A percentile compares a stretch with the other conserved stretches of the same genome.
Evolutionary conservation across 2,329 filamentous ascomycete species (phyloP).

Genomic region (Claviceps fusiformis): DNA sequence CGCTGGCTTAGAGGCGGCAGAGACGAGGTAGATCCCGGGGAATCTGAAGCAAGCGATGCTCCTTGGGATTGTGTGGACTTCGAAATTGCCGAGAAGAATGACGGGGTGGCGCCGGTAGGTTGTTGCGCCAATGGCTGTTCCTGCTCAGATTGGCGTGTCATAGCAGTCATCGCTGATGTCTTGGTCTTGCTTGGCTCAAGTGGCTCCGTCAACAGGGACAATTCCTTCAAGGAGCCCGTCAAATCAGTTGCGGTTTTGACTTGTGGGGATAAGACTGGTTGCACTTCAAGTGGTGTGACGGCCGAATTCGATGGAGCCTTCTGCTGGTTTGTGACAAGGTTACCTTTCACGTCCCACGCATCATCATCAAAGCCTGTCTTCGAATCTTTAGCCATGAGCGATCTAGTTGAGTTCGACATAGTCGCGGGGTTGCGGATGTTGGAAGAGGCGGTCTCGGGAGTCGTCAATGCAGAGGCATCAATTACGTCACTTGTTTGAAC

Average conservation of each 20-base stretch:
- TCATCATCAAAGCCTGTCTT: constrained; percentile 76
- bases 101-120: constrained; percentile 41
- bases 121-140: constrained; percentile 26
- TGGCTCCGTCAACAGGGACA: constrained; percentile 39
- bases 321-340: constrained; percentile 41
- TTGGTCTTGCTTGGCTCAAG: constrained; percentile 35
- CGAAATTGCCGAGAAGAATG: constrained; percentile 36
- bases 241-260: constrained; percentile 9
- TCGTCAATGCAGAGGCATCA: constrained; percentile 73
- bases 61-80: constrained; percentile 27
- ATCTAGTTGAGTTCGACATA: constrained; percentile 12
- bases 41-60: constrained; percentile 1
- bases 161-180: constrained; percentile 14
- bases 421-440: constrained; percentile 12
- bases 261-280: constrained; percentile 7
- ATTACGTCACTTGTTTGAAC: constrained; percentile 75
- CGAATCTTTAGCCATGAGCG: constrained; percentile 14
- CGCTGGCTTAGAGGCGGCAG: constrained; percentile 41
- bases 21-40: constrained; percentile 7
- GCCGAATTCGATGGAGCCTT: constrained; percentile 12
- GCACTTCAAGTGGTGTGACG: constrained; percentile 8
- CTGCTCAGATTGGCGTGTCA: constrained; percentile 8
- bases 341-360: constrained; percentile 79
- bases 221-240: constrained; percentile 47
- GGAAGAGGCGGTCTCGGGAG: constrained; percentile 27